These are phyloP conservation scores for Eucalyptus pauciflora DNA, from an alignment of 345 rosid species.

Conservation along the genomic window DNA sequence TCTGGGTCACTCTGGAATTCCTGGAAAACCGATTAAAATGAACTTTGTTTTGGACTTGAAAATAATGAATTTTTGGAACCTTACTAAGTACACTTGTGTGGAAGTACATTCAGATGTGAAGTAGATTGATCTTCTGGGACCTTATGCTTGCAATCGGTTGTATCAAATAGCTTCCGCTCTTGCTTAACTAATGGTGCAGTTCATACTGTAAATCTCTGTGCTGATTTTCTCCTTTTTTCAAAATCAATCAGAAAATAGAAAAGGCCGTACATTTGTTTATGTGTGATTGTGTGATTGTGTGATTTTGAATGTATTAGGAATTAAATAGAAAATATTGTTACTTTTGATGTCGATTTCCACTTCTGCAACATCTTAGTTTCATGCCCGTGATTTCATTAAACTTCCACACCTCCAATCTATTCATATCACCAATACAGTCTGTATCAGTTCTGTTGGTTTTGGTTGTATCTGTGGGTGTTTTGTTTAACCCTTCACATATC, in stretches of 20 bases:
- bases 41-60: not conserved
- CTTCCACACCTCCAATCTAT: not conserved
- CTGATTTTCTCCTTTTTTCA: not conserved
- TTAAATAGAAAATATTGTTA: not conserved
- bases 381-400: not conserved
- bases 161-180: not conserved
- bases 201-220: not conserved
- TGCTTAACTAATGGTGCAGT: not conserved
- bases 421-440: not conserved
- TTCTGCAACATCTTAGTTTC: not conserved
- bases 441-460: not conserved
- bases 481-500: not conserved
- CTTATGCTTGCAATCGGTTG: not conserved
- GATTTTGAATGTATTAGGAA: not conserved
- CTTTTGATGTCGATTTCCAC: not conserved
- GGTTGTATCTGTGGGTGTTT: not conserved
- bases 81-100: not conserved
- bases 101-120: not conserved
- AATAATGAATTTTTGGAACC: not conserved
- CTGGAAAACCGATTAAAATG: not conserved
- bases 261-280: not conserved
- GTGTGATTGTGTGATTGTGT: not conserved
- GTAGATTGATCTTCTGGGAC: not conserved
- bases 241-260: not conserved
- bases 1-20: not conserved